phyloP scores from a whole-genome alignment of 805 yeast genomes.

The Saccharomycopsis sp. region DNA sequence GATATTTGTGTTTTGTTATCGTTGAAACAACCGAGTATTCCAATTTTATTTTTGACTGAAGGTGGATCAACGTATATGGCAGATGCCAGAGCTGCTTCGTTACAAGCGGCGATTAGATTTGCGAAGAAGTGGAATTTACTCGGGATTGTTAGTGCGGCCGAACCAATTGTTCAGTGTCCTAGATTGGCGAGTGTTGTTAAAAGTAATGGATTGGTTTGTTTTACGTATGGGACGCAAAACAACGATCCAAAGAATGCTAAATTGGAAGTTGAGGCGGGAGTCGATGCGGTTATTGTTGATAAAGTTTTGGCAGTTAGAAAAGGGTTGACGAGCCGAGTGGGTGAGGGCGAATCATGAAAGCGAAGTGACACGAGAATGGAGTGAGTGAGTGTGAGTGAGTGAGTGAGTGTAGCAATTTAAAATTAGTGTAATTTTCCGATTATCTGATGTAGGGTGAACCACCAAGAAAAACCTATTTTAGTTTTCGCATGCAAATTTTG shows the following conservation, averaged over 20 bases:
- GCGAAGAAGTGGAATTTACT: slow-evolving; percentile 85
- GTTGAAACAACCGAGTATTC: slow-evolving; percentile 88
- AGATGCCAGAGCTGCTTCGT: slow-evolving; percentile 77
- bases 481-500: no score
- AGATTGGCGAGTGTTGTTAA: slow-evolving; percentile 87
- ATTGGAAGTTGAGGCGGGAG: slow-evolving; percentile 87
- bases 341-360: not conserved
- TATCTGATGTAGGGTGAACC: no score
- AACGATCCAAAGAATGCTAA: slow-evolving; percentile 80
- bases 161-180: slow-evolving; percentile 83
- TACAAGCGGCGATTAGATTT: slow-evolving; percentile 87
- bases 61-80: slow-evolving; percentile 83
- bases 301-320: slow-evolving; percentile 88
- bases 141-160: slow-evolving; percentile 87
- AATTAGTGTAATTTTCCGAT: no score
- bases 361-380: not conserved
- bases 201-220: slow-evolving; percentile 84
- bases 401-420: not conserved
- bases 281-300: slow-evolving; percentile 97
- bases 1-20: slow-evolving; percentile 82
- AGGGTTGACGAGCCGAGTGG: slow-evolving; percentile 44
- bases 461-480: no score
- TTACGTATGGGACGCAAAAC: slow-evolving; percentile 81
- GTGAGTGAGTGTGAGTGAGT: not conserved
- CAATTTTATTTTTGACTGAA: slow-evolving; percentile 84